A percentile compares a stretch with the other conserved stretches of the same genome.
phyloP scores from a whole-genome alignment of 176 grass and related monocot species.

The Carex cristatella region DNA sequence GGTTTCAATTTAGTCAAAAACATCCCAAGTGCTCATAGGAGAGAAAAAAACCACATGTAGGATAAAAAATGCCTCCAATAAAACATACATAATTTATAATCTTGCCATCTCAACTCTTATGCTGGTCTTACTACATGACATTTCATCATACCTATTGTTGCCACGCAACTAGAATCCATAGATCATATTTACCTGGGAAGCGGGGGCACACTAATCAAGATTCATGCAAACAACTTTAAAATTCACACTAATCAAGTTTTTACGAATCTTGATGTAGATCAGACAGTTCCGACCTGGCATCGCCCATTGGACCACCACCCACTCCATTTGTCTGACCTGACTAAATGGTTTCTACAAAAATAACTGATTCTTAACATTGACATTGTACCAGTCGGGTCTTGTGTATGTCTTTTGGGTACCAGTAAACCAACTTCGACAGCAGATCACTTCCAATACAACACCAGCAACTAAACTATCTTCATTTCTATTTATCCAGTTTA shows the following conservation, averaged over 20 bases:
- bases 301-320: too few relatives aligned
- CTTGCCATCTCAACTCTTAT: not conserved
- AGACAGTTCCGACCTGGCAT: too few relatives aligned
- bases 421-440: not conserved
- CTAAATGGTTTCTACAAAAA: not conserved
- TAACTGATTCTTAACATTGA: not conserved
- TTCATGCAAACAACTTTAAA: too few relatives aligned
- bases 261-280: too few relatives aligned
- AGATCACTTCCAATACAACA: not conserved
- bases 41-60: not conserved
- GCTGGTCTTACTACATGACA: not conserved
- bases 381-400: not conserved
- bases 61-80: not conserved
- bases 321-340: not conserved
- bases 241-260: too few relatives aligned
- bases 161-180: not conserved
- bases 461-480: not conserved
- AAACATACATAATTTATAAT: not conserved
- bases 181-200: not conserved
- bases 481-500: not conserved
- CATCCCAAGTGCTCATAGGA: not conserved
- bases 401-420: not conserved
- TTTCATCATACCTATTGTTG: not conserved
- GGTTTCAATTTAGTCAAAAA: not conserved
- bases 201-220: too few relatives aligned